Base-by-base conservation (phyloP, 331 rosid genomes). In the Malus hybrid region DNA sequence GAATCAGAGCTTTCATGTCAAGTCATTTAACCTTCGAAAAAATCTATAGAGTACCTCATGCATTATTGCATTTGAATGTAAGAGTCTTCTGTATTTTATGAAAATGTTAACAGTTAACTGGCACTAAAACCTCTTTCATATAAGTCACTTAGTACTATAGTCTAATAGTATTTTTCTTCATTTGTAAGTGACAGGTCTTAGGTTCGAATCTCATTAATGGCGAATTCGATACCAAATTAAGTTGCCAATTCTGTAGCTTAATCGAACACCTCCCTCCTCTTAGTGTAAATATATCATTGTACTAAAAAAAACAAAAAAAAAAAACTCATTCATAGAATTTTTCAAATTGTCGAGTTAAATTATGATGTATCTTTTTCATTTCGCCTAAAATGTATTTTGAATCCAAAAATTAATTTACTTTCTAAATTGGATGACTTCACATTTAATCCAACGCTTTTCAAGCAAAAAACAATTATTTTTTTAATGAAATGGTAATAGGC, bases 141-240 rank as follows among this genome's bases (percentile, higher is more conserved):
- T 0, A 39, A 39, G 4, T 10, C 13, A 39, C 4, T 39, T 39
- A 39, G 13, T 10, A 39, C 0, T 39, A 39, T 1, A 39, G 46
- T 39, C 0, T 10, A 39, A 1, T 39, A 0, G 4, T 10, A 39
- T 39, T 39, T 0, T 39, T 39, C 4, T 39, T 39, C 0, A 10
- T 1, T 39, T 39, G 4, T 39, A 39, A 39, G 0, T 39, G 0
- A 39, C 0, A 39, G 0, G 4, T 39, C 13, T 39, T 39, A 39
- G 4, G 46, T 39, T 10, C 1, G 46, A 39, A 39, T 39, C 4
- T 39, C 4, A 4, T 39, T 1, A 12, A 39, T 39, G 13, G 0
- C 4, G 13, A 39, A 39, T 39, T 39, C 1, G 0, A 39, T 39
- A 3, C 4, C 5, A 39, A 39, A 39, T 39, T 39, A 39, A 39